These are phyloP conservation scores for Cicer arietinum DNA, from an alignment of 306 rosid species.

Conservation along the genomic window DNA sequence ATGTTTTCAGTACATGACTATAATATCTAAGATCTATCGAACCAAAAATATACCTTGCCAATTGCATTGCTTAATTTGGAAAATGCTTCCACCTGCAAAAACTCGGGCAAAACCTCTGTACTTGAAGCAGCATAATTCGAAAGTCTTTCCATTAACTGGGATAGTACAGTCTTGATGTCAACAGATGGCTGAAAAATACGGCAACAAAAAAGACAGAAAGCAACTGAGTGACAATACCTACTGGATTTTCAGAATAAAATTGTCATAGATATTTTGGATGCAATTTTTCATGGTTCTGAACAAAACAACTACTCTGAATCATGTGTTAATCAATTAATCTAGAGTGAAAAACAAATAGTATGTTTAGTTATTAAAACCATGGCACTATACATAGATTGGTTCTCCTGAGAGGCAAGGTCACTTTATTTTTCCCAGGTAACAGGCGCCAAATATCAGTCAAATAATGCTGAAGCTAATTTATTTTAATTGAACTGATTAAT, in stretches of 20 bases:
- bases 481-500: neutral
- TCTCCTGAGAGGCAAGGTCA: constrained; percentile 11
- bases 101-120: constrained; percentile 92
- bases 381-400: constrained; percentile 14
- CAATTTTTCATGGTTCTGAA: constrained; percentile 28
- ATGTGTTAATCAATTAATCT: constrained; percentile 19
- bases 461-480: constrained; percentile 27
- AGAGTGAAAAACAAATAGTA: constrained; percentile 5
- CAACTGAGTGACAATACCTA: constrained; percentile 22
- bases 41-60: constrained; percentile 67
- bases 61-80: constrained; percentile 93
- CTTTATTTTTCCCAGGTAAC: constrained; percentile 24
- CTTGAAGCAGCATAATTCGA: constrained; percentile 98
- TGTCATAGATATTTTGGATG: constrained; percentile 31
- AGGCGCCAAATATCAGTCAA: constrained; percentile 25
- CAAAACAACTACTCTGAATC: constrained; percentile 22
- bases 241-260: constrained; percentile 37
- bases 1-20: constrained; percentile 17
- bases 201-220: constrained; percentile 21
- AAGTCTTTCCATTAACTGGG: constrained; percentile 98
- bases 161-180: constrained; percentile 93
- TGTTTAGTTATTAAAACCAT: constrained; percentile 37
- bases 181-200: constrained; percentile 73
- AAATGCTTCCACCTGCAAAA: constrained; percentile 99
- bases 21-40: constrained; percentile 34